These are phyloP conservation scores for Picocystis salinarum DNA, from an alignment of 139 green algal genomes.

Conservation along the genomic window DNA sequence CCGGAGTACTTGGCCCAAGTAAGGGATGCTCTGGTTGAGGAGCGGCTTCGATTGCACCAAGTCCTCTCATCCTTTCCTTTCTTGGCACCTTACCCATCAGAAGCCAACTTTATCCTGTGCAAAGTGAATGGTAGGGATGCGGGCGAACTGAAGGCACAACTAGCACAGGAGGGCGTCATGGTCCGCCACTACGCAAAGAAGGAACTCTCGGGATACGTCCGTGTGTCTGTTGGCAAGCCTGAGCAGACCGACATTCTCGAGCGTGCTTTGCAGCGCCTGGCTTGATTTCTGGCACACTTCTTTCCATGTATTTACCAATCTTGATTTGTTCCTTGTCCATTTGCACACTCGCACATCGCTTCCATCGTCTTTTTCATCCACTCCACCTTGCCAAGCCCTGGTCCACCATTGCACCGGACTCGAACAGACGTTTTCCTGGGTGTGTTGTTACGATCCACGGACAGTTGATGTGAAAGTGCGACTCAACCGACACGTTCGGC, in stretches of 20 bases:
- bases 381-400: no score
- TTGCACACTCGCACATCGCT: no score
- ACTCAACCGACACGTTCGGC: no score
- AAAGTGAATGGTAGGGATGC: conserved; percentile 57
- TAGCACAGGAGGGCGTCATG: conserved; percentile 42
- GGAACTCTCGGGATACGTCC: conserved; percentile 70
- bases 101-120: conserved; percentile 93
- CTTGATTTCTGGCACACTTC: no score
- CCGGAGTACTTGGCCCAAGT: conserved; percentile 48
- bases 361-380: no score
- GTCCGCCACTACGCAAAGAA: conserved; percentile 84
- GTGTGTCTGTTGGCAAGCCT: conserved; percentile 79
- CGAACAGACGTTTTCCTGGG: no score
- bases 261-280: neutral
- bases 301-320: no score
- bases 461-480: no score
- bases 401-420: no score
- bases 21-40: conserved; percentile 54
- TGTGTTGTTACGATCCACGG: no score
- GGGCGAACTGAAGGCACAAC: conserved; percentile 58
- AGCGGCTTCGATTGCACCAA: conserved; percentile 50
- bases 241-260: conserved; percentile 76
- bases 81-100: conserved; percentile 73
- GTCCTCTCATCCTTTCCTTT: conserved; percentile 48
- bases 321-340: no score